phyloP scores from a whole-genome alignment of 2,329 filamentous ascomycete genomes.

The Fusarium praegraminearum region DNA sequence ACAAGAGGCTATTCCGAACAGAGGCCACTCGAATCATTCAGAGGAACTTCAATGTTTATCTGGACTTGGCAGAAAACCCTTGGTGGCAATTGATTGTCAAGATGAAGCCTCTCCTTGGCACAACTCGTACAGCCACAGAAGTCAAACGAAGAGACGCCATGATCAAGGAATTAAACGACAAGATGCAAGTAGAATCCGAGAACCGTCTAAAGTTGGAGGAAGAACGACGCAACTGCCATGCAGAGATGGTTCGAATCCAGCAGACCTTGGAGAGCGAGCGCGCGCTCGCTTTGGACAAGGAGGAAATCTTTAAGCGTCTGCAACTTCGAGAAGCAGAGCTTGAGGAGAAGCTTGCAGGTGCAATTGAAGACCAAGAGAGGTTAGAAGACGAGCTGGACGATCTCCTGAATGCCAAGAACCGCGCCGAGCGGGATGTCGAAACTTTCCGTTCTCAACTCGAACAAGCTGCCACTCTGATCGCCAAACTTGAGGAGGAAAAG shows the following conservation, averaged over 20 bases:
- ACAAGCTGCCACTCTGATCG: slow-evolving; percentile 89
- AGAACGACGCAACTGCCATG: slow-evolving; percentile 86
- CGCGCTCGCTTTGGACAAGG: slow-evolving; percentile 95
- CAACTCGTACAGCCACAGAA: slow-evolving; percentile 90
- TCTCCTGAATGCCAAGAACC: slow-evolving; percentile 88
- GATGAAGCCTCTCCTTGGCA: slow-evolving; percentile 95
- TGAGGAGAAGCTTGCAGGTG: slow-evolving; percentile 90
- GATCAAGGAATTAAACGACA: slow-evolving; percentile 87
- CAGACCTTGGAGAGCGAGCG: slow-evolving; percentile 96
- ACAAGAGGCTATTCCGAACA: slow-evolving; percentile 93
- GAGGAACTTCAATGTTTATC: slow-evolving; percentile 91
- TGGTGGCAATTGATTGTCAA: slow-evolving; percentile 97
- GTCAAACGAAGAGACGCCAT: slow-evolving; percentile 95
- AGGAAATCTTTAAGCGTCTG: slow-evolving; percentile 98
- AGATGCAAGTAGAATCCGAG: slow-evolving; percentile 80
- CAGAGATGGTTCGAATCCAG: slow-evolving; percentile 89
- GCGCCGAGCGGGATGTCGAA: slow-evolving; percentile 86
- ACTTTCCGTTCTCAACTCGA: slow-evolving; percentile 84
- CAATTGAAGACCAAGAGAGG: slow-evolving; percentile 92
- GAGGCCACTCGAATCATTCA: slow-evolving; percentile 97
- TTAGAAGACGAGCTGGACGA: slow-evolving; percentile 94
- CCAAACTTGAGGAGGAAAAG: slow-evolving; percentile 88
- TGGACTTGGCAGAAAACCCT: slow-evolving; percentile 88
- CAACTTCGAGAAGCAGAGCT: slow-evolving; percentile 92
- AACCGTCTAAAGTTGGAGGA: slow-evolving; percentile 88